phyloP scores from a whole-genome alignment of 2,329 filamentous ascomycete genomes.

The Byssothecium circinans region DNA sequence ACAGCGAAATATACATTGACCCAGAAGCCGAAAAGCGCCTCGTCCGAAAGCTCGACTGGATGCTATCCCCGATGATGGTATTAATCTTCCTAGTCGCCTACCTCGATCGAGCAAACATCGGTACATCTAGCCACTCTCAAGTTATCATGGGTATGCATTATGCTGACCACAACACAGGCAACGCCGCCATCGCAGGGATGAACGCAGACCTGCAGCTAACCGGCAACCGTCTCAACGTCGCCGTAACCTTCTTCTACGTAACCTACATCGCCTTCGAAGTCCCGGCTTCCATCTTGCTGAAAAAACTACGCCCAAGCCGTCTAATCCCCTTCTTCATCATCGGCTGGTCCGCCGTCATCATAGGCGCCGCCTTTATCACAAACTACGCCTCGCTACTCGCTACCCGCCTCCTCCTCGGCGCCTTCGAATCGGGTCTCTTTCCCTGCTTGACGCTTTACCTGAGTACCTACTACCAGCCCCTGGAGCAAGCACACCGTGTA shows the following conservation, averaged over 20 bases:
- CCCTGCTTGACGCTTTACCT: conserved; percentile 31
- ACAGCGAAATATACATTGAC: conserved; percentile 40
- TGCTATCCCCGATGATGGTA: conserved; percentile 57
- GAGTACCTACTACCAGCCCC: conserved; percentile 31
- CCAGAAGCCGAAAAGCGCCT: conserved; percentile 50
- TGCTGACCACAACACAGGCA: conserved; percentile 32
- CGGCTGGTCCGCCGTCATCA: conserved; percentile 27
- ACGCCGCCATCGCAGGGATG: conserved; percentile 17
- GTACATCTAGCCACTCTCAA: conserved; percentile 22
- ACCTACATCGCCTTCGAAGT: conserved; percentile 55
- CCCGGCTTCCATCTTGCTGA: conserved; percentile 52
- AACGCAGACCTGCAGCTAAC: conserved; percentile 28
- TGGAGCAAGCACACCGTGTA: conserved; percentile 53
- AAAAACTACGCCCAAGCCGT: conserved; percentile 39
- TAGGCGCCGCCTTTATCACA: conserved; percentile 27
- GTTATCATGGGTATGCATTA: conserved; percentile 27
- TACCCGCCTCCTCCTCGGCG: conserved; percentile 31
- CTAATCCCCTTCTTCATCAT: conserved; percentile 28
- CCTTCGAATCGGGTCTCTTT: conserved; percentile 33
- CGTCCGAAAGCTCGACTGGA: conserved; percentile 52
- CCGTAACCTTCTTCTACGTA: conserved; percentile 56
- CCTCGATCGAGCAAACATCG: conserved; percentile 57
- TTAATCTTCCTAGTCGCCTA: conserved; percentile 53
- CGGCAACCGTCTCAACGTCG: conserved; percentile 39
- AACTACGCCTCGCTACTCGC: conserved; percentile 30